Percentiles rank a stretch among this genome's conserved stretches.
Evolutionary conservation across 352 stramenopile species (phyloP).

Genomic region (Globisporangium takayamanum): DNA sequence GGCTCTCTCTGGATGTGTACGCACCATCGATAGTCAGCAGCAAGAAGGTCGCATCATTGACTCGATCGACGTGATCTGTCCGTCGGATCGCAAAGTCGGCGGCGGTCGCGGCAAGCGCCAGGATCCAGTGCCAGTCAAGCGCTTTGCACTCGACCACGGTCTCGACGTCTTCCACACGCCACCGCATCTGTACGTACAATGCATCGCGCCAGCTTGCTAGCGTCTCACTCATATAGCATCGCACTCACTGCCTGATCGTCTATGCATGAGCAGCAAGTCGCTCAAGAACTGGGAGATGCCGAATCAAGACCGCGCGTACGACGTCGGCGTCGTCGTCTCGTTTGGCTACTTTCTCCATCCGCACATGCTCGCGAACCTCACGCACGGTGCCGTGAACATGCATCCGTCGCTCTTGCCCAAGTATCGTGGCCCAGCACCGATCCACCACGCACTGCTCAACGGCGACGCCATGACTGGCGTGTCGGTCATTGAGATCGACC

Average conservation of each 20-base stretch:
- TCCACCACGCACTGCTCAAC: constrained; percentile 82
- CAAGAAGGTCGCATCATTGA: constrained; percentile 29
- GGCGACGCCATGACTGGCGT: constrained; percentile 69
- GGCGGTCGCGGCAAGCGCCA: constrained; percentile 33
- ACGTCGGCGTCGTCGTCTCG: constrained; percentile 85
- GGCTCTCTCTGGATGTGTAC: constrained; percentile 2
- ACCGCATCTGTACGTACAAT: constrained; percentile 35
- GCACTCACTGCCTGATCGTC: background rate
- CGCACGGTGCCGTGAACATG: constrained; percentile 83
- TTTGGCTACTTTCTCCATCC: constrained; percentile 85
- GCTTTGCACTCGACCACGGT: constrained; percentile 54
- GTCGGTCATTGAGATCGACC: constrained; percentile 86
- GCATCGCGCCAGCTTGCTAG: background rate
- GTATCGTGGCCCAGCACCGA: constrained; percentile 80
- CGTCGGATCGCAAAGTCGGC: constrained; percentile 73
- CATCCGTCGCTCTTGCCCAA: constrained; percentile 82
- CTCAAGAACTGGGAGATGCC: constrained; percentile 72
- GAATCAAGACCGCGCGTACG: constrained; percentile 31
- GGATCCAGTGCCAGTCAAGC: constrained; percentile 70
- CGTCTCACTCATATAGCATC: background rate
- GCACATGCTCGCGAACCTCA: constrained; percentile 60
- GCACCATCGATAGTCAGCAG: constrained; percentile 16
- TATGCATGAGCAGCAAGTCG: constrained; percentile 37
- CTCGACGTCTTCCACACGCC: constrained; percentile 62
- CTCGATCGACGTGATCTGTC: constrained; percentile 69